These are phyloP conservation scores for Flaveria sonorensis DNA, from an alignment of 129 eudicot genomes.

Conservation along the genomic window DNA sequence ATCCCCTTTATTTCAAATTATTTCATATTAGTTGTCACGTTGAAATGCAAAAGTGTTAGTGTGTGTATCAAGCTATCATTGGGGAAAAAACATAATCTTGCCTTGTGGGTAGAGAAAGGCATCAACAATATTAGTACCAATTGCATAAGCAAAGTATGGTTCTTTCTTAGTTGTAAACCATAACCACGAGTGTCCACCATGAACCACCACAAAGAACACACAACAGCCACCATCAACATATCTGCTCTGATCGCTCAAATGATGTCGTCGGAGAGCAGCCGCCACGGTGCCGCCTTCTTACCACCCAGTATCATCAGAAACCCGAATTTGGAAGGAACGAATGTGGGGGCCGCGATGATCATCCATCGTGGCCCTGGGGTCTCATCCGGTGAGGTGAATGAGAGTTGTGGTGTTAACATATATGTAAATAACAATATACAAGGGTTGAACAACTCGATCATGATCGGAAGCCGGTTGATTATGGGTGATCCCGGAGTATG, in stretches of 20 bases:
- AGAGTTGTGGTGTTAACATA: constrained; percentile 57
- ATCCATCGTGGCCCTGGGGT: constrained; percentile 28
- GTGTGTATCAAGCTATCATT: constrained; percentile 46
- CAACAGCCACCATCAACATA: constrained; percentile 28
- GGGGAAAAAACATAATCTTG: constrained; percentile 35
- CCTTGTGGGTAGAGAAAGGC: constrained; percentile 52
- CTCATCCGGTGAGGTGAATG: constrained; percentile 39
- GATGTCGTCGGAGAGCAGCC: constrained; percentile 41
- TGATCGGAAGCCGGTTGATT: constrained; percentile 67
- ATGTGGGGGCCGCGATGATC: constrained; percentile 60
- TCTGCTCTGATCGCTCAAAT: constrained; percentile 31
- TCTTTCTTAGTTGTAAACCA: constrained; percentile 32
- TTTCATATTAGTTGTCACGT: background rate
- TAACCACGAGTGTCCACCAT: constrained; percentile 33
- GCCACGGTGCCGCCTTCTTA: constrained; percentile 23
- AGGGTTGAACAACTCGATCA: constrained; percentile 67
- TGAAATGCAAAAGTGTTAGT: background rate
- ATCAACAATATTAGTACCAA: constrained; percentile 24
- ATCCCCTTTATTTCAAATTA: background rate
- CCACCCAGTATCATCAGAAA: constrained; percentile 31
- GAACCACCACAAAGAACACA: constrained; percentile 47
- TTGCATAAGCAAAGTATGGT: constrained; percentile 40
- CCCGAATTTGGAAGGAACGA: constrained; percentile 49
- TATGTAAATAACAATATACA: constrained; percentile 66
- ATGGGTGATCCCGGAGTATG: constrained; percentile 70